These are phyloP conservation scores for Monosporascus sp. DNA, from an alignment of 2,329 filamentous ascomycete species.

Conservation along the genomic window DNA sequence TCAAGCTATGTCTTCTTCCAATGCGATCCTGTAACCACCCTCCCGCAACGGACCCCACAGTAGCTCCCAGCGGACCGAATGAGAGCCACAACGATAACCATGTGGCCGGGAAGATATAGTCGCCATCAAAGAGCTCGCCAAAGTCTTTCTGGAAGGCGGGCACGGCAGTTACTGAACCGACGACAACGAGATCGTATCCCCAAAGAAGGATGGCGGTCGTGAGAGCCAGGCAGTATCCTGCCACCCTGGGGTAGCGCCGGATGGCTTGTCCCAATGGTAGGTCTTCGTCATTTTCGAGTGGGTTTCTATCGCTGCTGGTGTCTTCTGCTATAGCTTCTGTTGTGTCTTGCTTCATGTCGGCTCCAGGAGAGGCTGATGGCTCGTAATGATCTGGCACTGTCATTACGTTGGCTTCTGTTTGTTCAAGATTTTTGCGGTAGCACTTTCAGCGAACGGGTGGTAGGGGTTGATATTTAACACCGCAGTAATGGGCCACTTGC, in stretches of 20 bases:
- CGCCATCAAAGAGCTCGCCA: constrained; percentile 24
- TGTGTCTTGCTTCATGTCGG: neutral
- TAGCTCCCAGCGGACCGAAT: constrained; percentile 31
- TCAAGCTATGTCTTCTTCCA: constrained; percentile 33
- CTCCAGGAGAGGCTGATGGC: neutral
- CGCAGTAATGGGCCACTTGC: neutral
- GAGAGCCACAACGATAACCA: constrained; percentile 42
- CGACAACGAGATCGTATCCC: constrained; percentile 8
- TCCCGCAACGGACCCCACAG: constrained; percentile 31
- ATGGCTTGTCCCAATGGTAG: constrained; percentile 1
- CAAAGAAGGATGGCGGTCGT: constrained; percentile 4
- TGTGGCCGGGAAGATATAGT: constrained; percentile 34
- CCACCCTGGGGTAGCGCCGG: constrained; percentile 3
- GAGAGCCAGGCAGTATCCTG: constrained; percentile 4
- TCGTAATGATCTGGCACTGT: neutral
- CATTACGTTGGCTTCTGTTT: neutral
- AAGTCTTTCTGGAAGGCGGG: constrained; percentile 23
- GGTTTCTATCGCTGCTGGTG: neutral
- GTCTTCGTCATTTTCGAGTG: neutral
- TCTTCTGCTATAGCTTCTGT: neutral
- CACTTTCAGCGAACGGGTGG: neutral
- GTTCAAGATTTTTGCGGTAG: neutral
- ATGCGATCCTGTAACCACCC: constrained; percentile 35
- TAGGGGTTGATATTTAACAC: neutral
- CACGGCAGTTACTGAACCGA: constrained; percentile 3